Base-by-base conservation (phyloP, 176 grass and related monocot genomes). In the Zoysia pacifica region DNA sequence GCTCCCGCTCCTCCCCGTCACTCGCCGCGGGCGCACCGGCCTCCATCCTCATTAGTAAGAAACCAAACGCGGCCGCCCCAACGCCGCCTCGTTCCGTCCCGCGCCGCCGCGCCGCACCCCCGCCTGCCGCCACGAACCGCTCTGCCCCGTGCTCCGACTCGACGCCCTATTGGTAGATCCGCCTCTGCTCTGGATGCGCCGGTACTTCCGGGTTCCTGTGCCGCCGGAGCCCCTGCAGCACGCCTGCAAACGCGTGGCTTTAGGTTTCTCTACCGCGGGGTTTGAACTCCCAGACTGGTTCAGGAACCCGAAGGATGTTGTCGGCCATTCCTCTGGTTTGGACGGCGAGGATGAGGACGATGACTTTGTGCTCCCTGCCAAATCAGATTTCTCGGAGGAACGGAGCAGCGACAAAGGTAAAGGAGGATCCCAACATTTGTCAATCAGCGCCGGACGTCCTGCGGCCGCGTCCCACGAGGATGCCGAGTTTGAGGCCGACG, bases 221-320 rank as follows among this genome's bases (percentile, higher is more conserved):
- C 36, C 18, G 7, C 39, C 70, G 3, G 59, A 62, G 36, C 59
- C 20, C 19, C 9, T 36, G 4, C 59, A 39, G 36, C 4, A 65
- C 0, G 12, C 5, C 62, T 36, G 50, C 9, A 81, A 55, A 15
- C 38, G 5, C 43, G 8, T 18, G 2, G 46, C 40, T 1, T 4
- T 46, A 40, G 16, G 45, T 43, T 85, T 77, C 13, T 62, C 87
- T 16, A 89, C 73, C 6, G 77, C 15, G 42, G 80, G 82, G 14
- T 90, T 89, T 15, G 78, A 89, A 6, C 54, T 97, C n/a, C 91
- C 91, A 0, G 86, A 89, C 79, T 97, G 94, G 94, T 97, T 93
- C 78, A 89, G n/a, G 66, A 76, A 87, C 77, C 88, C 91, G 0
- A 67, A 97, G 43, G 68, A 50, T 1, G 50, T 53, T 15, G 61